Conservation (phyloP, 2,329 filamentous ascomycete genomes). For the Thielaviopsis euricoi region DNA sequence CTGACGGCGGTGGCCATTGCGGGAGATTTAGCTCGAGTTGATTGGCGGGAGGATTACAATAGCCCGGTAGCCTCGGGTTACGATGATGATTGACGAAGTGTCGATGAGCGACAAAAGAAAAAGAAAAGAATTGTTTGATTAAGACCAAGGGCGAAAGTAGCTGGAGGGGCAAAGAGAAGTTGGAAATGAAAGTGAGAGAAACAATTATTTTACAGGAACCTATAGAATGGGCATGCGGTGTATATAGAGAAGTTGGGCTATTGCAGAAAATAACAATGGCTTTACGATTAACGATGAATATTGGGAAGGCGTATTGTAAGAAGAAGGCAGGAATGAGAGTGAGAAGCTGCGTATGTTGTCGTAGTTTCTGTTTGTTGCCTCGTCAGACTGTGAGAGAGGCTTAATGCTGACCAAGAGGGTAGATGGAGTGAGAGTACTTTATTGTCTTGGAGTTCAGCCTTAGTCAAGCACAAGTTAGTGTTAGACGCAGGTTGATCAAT, state of each 20-base stretch:
- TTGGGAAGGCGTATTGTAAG: neutral
- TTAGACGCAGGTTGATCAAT: neutral
- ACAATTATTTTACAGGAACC: neutral
- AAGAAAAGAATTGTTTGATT: neutral
- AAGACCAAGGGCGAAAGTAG: neutral
- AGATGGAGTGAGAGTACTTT: neutral
- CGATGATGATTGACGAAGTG: neutral
- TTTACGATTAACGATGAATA: neutral
- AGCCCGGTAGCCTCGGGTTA: neutral
- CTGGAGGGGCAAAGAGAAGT: neutral
- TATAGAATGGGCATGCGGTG: neutral
- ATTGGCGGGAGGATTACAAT: neutral
- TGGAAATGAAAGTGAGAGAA: neutral
- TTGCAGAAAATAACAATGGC: neutral
- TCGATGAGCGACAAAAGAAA: neutral
- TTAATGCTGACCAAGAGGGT: neutral
- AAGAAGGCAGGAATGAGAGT: neutral
- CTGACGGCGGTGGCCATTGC: constrained; percentile 2
- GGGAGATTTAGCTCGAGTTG: neutral
- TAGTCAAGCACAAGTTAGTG: no score
- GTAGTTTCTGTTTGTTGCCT: neutral
- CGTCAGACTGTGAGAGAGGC: neutral
- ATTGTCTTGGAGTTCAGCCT: neutral
- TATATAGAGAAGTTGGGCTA: neutral
- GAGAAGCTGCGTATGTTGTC: neutral